Evolutionary conservation across 495 filamentous ascomycete species (phyloP).

Genomic region (Trichoderma asperelloides): DNA sequence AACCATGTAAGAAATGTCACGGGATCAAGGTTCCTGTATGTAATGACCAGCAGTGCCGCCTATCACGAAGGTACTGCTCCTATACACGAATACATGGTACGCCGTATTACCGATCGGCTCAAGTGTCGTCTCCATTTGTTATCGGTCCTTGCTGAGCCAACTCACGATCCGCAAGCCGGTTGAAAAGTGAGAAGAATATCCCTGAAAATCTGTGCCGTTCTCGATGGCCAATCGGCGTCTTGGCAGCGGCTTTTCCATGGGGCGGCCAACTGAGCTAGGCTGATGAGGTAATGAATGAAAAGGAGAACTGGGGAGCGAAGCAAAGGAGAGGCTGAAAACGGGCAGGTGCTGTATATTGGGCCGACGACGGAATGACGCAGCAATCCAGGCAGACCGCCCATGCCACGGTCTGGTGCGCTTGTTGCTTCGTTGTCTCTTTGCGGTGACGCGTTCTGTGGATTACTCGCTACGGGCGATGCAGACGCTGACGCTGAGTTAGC

Average conservation of each 20-base stretch:
- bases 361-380: not conserved
- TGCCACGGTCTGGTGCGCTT: not conserved
- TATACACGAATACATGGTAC: not conserved
- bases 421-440: not conserved
- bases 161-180: not conserved
- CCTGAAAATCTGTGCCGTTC: not conserved
- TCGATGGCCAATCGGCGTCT: not conserved
- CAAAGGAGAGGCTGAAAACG: not conserved
- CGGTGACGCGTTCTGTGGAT: not conserved
- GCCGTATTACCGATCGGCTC: no score
- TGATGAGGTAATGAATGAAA: conserved; percentile 1
- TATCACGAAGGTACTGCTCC: no score
- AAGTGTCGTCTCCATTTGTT: no score
- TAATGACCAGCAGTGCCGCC: not conserved
- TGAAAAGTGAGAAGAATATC: not conserved
- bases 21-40: not conserved
- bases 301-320: not conserved
- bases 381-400: not conserved
- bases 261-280: not conserved
- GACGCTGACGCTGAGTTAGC: not conserved
- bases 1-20: not conserved
- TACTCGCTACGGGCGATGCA: not conserved
- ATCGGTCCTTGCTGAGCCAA: no score
- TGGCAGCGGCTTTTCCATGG: conserved; percentile 7
- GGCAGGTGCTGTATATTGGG: not conserved